phyloP scores from a whole-genome alignment of 495 filamentous ascomycete species.

The Talaromyces borbonicus region DNA sequence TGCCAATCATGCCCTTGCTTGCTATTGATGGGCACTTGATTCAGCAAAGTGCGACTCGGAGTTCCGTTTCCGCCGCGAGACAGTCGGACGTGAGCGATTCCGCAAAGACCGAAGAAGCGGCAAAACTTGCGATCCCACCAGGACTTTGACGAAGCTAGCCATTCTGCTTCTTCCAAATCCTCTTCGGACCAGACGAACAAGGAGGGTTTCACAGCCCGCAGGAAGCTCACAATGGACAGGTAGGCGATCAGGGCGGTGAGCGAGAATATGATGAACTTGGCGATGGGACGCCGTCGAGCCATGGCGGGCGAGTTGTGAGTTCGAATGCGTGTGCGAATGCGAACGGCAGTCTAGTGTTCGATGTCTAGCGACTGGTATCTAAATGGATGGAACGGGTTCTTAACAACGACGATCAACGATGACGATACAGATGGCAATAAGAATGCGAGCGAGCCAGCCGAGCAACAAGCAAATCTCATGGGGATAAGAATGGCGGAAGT shows the following conservation, averaged over 20 bases:
- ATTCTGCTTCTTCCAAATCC: constrained; percentile 49
- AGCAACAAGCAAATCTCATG: no score
- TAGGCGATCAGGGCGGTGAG: constrained; percentile 36
- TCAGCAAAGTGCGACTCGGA: constrained; percentile 15
- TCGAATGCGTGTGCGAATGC: no score
- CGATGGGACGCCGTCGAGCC: background rate
- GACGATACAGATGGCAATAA: constrained; percentile 2
- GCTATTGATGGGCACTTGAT: constrained; percentile 8
- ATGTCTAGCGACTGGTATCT: no score
- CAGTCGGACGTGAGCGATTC: constrained; percentile 45
- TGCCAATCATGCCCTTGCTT: constrained; percentile 7
- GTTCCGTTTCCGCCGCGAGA: constrained; percentile 21
- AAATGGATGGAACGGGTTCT: no score
- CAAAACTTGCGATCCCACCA: constrained; percentile 70
- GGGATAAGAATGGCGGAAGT: background rate
- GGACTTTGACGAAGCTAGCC: constrained; percentile 61
- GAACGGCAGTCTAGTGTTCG: no score
- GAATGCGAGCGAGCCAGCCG: no score
- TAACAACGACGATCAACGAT: no score
- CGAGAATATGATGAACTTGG: constrained; percentile 25
- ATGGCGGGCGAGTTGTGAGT: no score
- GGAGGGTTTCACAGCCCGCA: constrained; percentile 20
- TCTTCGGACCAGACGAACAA: constrained; percentile 36
- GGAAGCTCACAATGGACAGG: constrained; percentile 34
- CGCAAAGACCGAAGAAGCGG: constrained; percentile 63